A percentile compares a stretch with the other conserved stretches of the same genome.
Evolutionary conservation across 179 eudicot species (phyloP).

Genomic region (Pouteria campechiana): DNA sequence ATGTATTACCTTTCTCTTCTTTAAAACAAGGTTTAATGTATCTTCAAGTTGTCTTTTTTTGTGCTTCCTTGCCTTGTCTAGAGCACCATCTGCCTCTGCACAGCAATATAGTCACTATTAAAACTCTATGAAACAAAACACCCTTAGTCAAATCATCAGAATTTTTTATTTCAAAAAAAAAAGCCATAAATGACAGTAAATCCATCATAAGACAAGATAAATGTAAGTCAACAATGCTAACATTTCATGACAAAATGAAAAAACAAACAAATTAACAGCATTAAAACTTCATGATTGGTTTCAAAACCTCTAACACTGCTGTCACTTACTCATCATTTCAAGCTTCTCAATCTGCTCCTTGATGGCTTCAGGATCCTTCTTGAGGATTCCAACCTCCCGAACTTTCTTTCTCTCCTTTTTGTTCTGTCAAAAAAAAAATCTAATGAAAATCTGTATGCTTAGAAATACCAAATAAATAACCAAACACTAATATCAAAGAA

Average conservation of each 20-base stretch:
- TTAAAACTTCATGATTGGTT: too few relatives aligned
- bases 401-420: constrained; percentile 97
- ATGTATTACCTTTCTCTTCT: constrained; percentile 71
- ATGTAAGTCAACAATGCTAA: too few relatives aligned
- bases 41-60: constrained; percentile 98
- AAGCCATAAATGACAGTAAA: neutral
- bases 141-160: too few relatives aligned
- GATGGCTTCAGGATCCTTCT: constrained; percentile 91
- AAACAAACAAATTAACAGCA: neutral
- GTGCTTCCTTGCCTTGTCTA: constrained; percentile 96
- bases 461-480: too few relatives aligned
- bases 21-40: constrained; percentile 70
- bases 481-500: too few relatives aligned
- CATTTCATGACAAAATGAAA: too few relatives aligned
- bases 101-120: too few relatives aligned
- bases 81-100: constrained; percentile 97
- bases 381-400: constrained; percentile 91
- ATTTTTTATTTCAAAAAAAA: neutral
- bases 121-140: too few relatives aligned
- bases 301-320: too few relatives aligned
- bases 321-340: constrained; percentile 83
- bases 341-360: constrained; percentile 86
- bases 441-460: too few relatives aligned
- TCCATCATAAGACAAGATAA: too few relatives aligned
- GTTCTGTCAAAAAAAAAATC: constrained; percentile 43